Percentiles rank a stretch among this genome's conserved stretches.
Evolutionary conservation across 306 rosid genomes (phyloP).

Genomic region (Vigna hirtella): DNA sequence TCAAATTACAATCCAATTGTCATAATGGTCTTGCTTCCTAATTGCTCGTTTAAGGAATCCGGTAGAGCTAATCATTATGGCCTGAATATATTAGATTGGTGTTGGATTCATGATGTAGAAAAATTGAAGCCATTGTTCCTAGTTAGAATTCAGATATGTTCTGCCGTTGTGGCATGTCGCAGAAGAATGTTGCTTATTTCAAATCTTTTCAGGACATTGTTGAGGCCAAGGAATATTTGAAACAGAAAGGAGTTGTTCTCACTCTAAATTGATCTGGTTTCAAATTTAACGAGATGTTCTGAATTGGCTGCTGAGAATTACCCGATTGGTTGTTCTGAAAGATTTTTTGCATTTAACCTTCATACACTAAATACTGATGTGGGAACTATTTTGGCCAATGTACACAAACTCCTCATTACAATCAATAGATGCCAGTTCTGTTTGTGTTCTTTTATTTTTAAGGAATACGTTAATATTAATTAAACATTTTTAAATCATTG

Average conservation of each 20-base stretch:
- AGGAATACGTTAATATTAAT: no score
- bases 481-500: no score
- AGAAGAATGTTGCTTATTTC: constrained; percentile 29
- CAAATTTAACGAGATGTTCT: background rate
- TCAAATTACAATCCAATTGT: background rate
- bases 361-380: constrained; percentile 7
- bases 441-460: background rate
- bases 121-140: background rate
- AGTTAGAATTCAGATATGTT: background rate
- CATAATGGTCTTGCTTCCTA: background rate
- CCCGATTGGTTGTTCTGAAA: constrained; percentile 13
- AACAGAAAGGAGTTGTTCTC: constrained; percentile 74
- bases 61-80: background rate
- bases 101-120: background rate
- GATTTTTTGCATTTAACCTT: constrained; percentile 22
- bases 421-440: background rate
- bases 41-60: constrained; percentile 3
- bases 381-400: constrained; percentile 23
- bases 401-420: constrained; percentile 7
- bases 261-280: constrained; percentile 51
- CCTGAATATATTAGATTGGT: background rate
- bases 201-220: constrained; percentile 64
- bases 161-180: background rate
- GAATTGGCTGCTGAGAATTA: constrained; percentile 9
- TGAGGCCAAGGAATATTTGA: constrained; percentile 82